Evolutionary conservation across 805 yeast species (phyloP), one percentile per base, ranked within the genome.

Genomic region (Teunomyces pallodes): DNA sequence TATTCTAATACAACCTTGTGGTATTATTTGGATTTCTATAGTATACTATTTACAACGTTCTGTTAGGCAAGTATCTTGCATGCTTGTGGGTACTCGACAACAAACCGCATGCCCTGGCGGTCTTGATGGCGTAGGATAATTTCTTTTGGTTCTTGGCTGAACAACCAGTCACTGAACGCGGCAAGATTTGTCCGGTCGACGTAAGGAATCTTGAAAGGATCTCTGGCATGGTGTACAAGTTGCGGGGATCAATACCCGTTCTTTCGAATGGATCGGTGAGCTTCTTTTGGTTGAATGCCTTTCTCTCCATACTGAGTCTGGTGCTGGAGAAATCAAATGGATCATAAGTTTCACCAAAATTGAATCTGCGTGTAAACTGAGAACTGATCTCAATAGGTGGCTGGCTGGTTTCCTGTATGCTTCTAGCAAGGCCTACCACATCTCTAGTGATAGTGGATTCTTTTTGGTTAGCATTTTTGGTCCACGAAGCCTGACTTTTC

Each of bases 101-200:
- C 51, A 90, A 74, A 0, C 97, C 97, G 46, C 86, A 82, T 3
- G 86, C 83, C 61, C 92, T 81, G 12, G 91, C 84, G 56, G 96
- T 78, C 61, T 87, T 83, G 41, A 90, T 77, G 13, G 96, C 95
- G 57, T 81, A 86, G 1, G 90, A 75, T 56, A 90, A 67, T 56
- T 78, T 75, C 59, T 81, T 82, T 62, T 90, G 96, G 59, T 86
- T 87, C 54, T 72, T 75, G 9, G 78, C 77, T 35, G 72, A 77
- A 52, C 88, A 76, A 4, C 92, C 90, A 2, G 90, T 83, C 12
- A 82, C 80, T 46, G 82, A 81, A 50, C 92, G 78, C 16, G 90
- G 87, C 45, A 83, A 69, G 39, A 90, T 89, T 59, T 82, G 83
- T 13, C 97, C 97, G 5, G 89, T 81, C 16, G 83, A 66, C 6